phyloP scores from a whole-genome alignment of 2,329 filamentous ascomycete species.

The Phialocephala subalpina region DNA sequence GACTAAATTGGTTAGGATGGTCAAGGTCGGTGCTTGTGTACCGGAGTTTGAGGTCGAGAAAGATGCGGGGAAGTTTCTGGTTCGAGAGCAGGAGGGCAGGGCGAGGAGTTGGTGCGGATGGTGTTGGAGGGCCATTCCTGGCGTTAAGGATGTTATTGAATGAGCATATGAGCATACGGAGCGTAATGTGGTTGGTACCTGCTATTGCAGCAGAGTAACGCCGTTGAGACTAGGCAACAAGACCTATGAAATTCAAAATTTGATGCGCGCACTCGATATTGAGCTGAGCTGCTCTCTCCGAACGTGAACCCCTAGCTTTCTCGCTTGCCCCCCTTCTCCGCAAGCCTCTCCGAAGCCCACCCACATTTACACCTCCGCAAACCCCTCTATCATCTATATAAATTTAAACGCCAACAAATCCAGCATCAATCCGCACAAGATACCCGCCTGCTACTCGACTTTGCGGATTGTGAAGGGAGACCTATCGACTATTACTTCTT shows the following conservation, averaged over 20 bases:
- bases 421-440: too few species aligned
- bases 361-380: too few species aligned
- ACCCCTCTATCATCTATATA: too few species aligned
- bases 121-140: constrained; percentile 81
- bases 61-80: constrained; percentile 69
- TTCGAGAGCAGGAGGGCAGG: constrained; percentile 72
- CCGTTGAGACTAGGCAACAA: not conserved
- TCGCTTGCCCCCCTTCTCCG: too few species aligned
- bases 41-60: constrained; percentile 86
- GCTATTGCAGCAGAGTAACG: not conserved
- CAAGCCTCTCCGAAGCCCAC: too few species aligned
- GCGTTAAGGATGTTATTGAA: constrained; percentile 52
- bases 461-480: too few species aligned
- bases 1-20: constrained; percentile 84
- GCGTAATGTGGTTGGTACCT: not conserved
- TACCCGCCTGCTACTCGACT: too few species aligned
- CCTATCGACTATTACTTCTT: too few species aligned
- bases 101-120: constrained; percentile 90
- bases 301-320: too few species aligned
- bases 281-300: too few species aligned
- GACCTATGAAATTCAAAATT: not conserved
- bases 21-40: constrained; percentile 83
- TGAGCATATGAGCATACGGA: constrained; percentile 18
- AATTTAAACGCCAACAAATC: too few species aligned
- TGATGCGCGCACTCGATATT: not conserved